Evolutionary conservation across 192 early-diverging fungal genomes (phyloP).

Genomic region (Podila minutissima): DNA sequence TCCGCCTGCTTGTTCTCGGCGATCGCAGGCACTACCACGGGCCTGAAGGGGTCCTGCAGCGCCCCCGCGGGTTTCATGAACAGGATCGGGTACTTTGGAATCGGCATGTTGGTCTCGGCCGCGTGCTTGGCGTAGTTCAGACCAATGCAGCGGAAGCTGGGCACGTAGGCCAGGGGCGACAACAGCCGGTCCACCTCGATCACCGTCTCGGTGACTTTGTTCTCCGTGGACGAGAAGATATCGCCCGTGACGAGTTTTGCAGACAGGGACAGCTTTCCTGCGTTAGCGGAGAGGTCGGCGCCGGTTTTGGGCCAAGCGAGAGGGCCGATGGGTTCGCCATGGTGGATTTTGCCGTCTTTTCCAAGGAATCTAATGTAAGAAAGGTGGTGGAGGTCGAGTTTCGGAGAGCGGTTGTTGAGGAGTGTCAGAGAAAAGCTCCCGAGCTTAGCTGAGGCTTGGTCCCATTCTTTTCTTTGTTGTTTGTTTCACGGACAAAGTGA

Average conservation of each 20-base stretch:
- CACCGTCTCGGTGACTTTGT: slow-evolving; percentile 47
- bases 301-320: slow-evolving; percentile 24
- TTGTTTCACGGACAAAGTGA: background rate
- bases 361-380: slow-evolving; percentile 54
- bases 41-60: slow-evolving; percentile 54
- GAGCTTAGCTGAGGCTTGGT: too few species aligned
- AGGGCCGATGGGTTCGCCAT: slow-evolving; percentile 53
- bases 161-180: slow-evolving; percentile 54
- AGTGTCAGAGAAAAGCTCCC: too few species aligned
- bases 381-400: background rate
- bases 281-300: background rate
- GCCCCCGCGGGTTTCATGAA: slow-evolving; percentile 64
- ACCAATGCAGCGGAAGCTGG: slow-evolving; percentile 63
- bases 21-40: slow-evolving; percentile 58
- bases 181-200: slow-evolving; percentile 53
- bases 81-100: slow-evolving; percentile 62
- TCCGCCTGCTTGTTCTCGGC: slow-evolving; percentile 63
- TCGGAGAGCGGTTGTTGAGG: background rate
- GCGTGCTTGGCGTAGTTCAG: slow-evolving; percentile 70
- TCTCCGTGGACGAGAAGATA: slow-evolving; percentile 28
- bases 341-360: slow-evolving; percentile 57
- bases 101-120: slow-evolving; percentile 57
- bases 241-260: slow-evolving; percentile 62
- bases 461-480: background rate
- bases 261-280: slow-evolving; percentile 11